Evolutionary conservation across 352 stramenopile genomes (phyloP), one percentile per base, ranked within the genome.

Genomic region (Phytophthora rubi): DNA sequence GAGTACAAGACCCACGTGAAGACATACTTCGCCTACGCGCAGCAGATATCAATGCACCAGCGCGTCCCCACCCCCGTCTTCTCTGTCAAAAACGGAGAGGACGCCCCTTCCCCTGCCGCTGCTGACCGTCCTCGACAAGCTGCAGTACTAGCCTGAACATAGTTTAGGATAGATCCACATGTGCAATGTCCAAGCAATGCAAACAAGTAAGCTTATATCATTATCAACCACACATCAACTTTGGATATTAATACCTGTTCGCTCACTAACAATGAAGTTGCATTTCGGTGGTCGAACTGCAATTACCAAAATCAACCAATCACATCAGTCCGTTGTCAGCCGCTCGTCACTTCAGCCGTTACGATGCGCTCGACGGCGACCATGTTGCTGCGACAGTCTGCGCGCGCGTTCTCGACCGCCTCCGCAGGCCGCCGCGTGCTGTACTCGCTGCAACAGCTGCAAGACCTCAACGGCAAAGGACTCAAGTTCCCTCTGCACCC

Each of bases 1-100:
- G 85, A 93, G 77, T 93, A 93, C 80, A 79, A 80, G 28, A 71
- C 68, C 48, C 80, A 87, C 62, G 82, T 93, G 42, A 78, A 90
- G 56, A 89, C 79, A 53, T 93, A 93, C 66, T 93, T 92, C 53
- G 54, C 68, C 28, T 79, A 68, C 58, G 83, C 80, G 55, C 73
- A 70, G 16, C 80, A 87, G 69, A 64, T 90, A 55, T 93, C 83
- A 32, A 65, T 92, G 53, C 86, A 93, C 56, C 81, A 91, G 53
- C 75, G 77, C 10, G 86, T 92, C 61, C 83, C 83, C 21, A 86
- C 76, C 54, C 86, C 86, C 1, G 69, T 74, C 12, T 89, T 93
- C 60, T 75, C 76, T 28, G 62, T 83, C 60, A 89, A 86, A 57
- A 68, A 59, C 44, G 65, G 61, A 65, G 73, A 77, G 28, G 64